These are phyloP conservation scores for Ramaria sp. DNA, from an alignment of 768 basidiomycete genomes.

Conservation along the genomic window DNA sequence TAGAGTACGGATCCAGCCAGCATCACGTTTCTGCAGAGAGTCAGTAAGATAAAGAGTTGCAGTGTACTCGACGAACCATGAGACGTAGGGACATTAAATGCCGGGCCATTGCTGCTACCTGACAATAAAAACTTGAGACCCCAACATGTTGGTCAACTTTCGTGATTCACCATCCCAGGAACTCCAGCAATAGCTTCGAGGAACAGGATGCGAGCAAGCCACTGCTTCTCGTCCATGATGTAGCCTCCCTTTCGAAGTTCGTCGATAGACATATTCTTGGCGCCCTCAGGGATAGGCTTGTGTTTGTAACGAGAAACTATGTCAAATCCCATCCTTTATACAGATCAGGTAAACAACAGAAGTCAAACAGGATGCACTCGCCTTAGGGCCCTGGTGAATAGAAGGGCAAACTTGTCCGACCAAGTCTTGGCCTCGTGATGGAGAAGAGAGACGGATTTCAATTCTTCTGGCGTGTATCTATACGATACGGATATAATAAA, in stretches of 20 bases:
- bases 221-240: conserved; percentile 61
- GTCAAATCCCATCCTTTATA: conserved; percentile 60
- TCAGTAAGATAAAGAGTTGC: not conserved
- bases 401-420: conserved; percentile 62
- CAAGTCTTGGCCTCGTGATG: conserved; percentile 53
- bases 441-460: conserved; percentile 67
- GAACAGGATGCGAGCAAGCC: conserved; percentile 63
- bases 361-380: conserved; percentile 13
- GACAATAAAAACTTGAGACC: not conserved
- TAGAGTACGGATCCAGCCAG: conserved; percentile 84
- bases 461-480: conserved; percentile 57
- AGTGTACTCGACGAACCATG: conserved; percentile 45
- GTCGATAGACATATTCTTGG: conserved; percentile 49
- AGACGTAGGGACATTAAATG: conserved; percentile 83
- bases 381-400: conserved; percentile 49
- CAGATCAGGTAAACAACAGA: not conserved
- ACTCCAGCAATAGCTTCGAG: conserved; percentile 91
- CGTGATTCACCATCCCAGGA: conserved; percentile 67
- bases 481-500: not conserved
- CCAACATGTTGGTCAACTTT: not conserved
- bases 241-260: conserved; percentile 70
- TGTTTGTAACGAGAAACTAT: conserved; percentile 80
- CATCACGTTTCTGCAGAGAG: conserved; percentile 33
- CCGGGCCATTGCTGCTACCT: conserved; percentile 66
- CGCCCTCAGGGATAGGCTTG: conserved; percentile 46